Base-by-base conservation (phyloP, 495 filamentous ascomycete species). In the Hypoxylon fragiforme region DNA sequence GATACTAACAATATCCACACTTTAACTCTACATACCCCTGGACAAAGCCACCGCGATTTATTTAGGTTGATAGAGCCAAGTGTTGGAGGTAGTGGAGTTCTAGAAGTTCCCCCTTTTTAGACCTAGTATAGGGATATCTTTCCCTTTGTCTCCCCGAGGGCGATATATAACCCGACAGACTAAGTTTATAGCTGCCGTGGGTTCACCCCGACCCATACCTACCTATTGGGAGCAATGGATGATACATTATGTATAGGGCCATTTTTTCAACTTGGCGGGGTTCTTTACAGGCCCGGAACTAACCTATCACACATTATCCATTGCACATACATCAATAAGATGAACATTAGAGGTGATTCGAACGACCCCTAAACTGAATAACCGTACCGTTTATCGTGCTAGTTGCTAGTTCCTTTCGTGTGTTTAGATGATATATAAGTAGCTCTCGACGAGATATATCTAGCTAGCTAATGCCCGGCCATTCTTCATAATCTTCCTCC, bases 161-260 rank as follows among this genome's bases (percentile, higher is more conserved):
- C 49, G 37, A 67, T 65, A 57, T 57, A 65, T 67, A 24, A 50
- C 62, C 65, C 64, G 64, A 50, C 24, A 21, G 40, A 45, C 40
- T 51, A 47, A 32, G 32, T 42, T 50, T 55, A 50, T 53, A 20
- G 50, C 61, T 64, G 52, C 64, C 64, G 62, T 44, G 55, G 60
- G 52, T 44, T 60, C 9, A 58, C 47, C 49, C 65, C 65, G 65
- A 54, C 63, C 57, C 50, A 50, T 53, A 51, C 52, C n/a, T n/a
- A n/a, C n/a, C n/a, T n/a, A n/a, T n/a, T n/a, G n/a, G n/a, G n/a
- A n/a, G n/a, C n/a, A n/a, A n/a, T n/a, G n/a, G n/a, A n/a, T n/a
- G n/a, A n/a, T n/a, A n/a, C n/a, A n/a, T n/a, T n/a, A n/a, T n/a
- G n/a, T n/a, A 60, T 54, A 51, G 35, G 40, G 34, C 12, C 51